Evolutionary conservation across 1,139 yeast species (phyloP), one percentile per base, ranked within the genome.

Genomic region (Arxiozyma bovina): DNA sequence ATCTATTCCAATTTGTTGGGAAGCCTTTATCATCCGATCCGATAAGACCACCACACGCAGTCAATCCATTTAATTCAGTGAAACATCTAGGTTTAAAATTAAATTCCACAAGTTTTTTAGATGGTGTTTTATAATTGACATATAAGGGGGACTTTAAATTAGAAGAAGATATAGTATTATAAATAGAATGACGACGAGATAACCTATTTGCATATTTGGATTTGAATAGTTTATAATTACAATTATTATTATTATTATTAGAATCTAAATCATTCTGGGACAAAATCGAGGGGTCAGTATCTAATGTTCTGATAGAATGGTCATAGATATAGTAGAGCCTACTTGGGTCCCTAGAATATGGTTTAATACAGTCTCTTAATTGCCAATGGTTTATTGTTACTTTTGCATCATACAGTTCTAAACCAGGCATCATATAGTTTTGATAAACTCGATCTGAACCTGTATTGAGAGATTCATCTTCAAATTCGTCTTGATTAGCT

Each of bases 371-470:
- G 65, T 90, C 95, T 50, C 96, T 76, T 46, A 90, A 74, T 68
- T 90, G 97, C 96, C 96, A 90, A 73, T 90, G 97, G 58, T 83
- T 82, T 47, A 65, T 68, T 6, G 71, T 63, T 5, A 70, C 67
- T 50, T 63, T 63, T 0, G 69, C 64, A 58, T 66, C 71, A 50
- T 60, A 66, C 21, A 68, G 53, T 54, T 65, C 68, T 52, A 68
- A 55, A 18, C 66, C 64, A 2, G 70, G 68, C 67, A 66, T 63
- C 61, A 68, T 55, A 56, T 66, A 67, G 50, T 66, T 66, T 54
- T 68, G 70, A 42, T 61, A 67, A 8, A 66, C 62, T 49, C 63
- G 65, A 47, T 66, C 69, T 7, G 65, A 58, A n/a, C 68, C 68
- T 9, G 68, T 60, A 48, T 58, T 60, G 42, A 61, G 52, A 30